These are phyloP conservation scores for Fusarium ramigenum DNA, from an alignment of 2,329 filamentous ascomycete species.

Conservation along the genomic window DNA sequence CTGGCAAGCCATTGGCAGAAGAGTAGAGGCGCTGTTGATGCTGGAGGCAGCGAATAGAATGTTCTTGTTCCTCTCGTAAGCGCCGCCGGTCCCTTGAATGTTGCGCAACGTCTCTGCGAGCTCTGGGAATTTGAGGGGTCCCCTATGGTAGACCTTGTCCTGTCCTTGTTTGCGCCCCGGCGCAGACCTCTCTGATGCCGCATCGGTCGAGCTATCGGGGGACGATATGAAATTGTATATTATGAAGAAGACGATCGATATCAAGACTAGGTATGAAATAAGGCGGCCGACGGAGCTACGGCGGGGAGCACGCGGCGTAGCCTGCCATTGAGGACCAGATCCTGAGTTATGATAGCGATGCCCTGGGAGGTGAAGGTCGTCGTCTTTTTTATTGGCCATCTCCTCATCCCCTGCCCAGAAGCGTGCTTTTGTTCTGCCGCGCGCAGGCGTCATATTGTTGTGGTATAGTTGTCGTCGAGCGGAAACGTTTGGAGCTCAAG, in stretches of 20 bases:
- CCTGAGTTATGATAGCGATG: constrained; percentile 42
- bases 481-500: not conserved
- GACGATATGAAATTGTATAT: constrained; percentile 33
- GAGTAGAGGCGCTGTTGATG: constrained; percentile 73
- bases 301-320: constrained; percentile 53
- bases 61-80: constrained; percentile 67
- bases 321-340: constrained; percentile 51
- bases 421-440: constrained; percentile 47
- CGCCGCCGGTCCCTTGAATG: constrained; percentile 63
- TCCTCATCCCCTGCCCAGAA: constrained; percentile 64
- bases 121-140: constrained; percentile 73
- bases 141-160: constrained; percentile 66
- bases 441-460: constrained; percentile 51
- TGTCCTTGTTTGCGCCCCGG: constrained; percentile 22
- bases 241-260: constrained; percentile 62
- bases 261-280: constrained; percentile 64
- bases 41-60: constrained; percentile 83
- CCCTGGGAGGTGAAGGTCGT: constrained; percentile 55
- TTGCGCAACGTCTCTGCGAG: constrained; percentile 71
- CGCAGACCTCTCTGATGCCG: constrained; percentile 5
- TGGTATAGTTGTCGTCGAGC: constrained; percentile 1
- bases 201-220: constrained; percentile 45
- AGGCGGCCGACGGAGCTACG: constrained; percentile 65
- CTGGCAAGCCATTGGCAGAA: constrained; percentile 86
- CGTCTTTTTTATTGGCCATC: constrained; percentile 66